These are phyloP conservation scores for Didymella lethalis DNA, from an alignment of 2,329 filamentous ascomycete genomes.

Conservation along the genomic window DNA sequence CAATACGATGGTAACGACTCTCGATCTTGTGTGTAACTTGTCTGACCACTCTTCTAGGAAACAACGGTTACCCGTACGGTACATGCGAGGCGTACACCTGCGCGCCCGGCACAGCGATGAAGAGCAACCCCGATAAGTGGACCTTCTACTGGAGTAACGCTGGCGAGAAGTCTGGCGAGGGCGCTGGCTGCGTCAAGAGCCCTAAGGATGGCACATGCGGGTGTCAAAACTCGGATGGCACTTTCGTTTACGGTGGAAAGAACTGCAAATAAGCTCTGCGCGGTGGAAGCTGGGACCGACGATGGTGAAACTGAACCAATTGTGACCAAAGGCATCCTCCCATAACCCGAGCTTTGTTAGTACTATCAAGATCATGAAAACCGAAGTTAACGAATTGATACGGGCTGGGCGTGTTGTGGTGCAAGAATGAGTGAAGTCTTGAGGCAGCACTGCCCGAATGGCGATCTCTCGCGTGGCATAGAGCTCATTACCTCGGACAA, in stretches of 20 bases:
- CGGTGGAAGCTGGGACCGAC: background rate
- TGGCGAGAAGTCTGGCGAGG: constrained; percentile 31
- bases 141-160: constrained; percentile 36
- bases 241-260: constrained; percentile 29
- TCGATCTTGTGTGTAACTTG: too few species aligned
- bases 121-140: constrained; percentile 26
- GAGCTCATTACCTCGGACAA: background rate
- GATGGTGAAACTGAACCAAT: background rate
- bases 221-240: constrained; percentile 38
- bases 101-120: constrained; percentile 27
- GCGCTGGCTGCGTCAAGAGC: constrained; percentile 40
- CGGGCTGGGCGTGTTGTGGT: background rate
- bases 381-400: background rate
- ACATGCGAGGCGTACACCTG: constrained; percentile 50
- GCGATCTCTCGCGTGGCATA: background rate
- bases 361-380: background rate
- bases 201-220: constrained; percentile 36
- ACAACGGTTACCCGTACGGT: constrained; percentile 58
- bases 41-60: too few species aligned
- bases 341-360: background rate
- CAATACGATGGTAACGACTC: constrained; percentile 49
- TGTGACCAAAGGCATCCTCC: background rate
- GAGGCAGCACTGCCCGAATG: background rate
- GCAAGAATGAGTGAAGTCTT: background rate
- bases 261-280: constrained; percentile 6